A percentile compares a stretch with the other conserved stretches of the same genome.
phyloP scores from a whole-genome alignment of 2,329 filamentous ascomycete species.

The Monilinia vaccinii-corymbosi region DNA sequence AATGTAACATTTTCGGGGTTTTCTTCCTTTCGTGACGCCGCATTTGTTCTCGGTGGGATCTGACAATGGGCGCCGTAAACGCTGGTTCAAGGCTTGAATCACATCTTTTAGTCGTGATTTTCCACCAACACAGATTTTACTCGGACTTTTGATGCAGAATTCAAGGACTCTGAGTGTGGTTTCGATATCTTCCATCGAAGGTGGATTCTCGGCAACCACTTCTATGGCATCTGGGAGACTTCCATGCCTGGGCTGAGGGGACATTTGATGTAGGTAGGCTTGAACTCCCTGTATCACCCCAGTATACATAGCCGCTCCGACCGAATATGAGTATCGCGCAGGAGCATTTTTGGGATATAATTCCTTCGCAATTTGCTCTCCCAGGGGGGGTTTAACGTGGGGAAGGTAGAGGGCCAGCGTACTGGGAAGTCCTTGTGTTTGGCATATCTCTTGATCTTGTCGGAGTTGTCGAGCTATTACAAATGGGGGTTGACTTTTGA shows the following conservation, averaged over 20 bases:
- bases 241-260: not conserved
- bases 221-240: constrained; percentile 9
- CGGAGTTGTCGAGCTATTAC: constrained; percentile 14
- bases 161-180: not conserved
- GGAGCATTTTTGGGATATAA: constrained; percentile 12
- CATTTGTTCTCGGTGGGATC: not conserved
- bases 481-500: constrained; percentile 5
- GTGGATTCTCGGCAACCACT: not conserved
- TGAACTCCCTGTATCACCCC: constrained; percentile 13
- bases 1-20: not conserved
- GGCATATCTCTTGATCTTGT: constrained; percentile 12
- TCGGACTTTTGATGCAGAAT: not conserved
- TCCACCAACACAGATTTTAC: not conserved
- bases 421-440: constrained; percentile 11
- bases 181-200: not conserved
- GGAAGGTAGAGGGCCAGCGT: constrained; percentile 13
- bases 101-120: not conserved
- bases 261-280: constrained; percentile 12
- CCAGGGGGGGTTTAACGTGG: not conserved
- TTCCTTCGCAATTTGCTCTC: constrained; percentile 7
- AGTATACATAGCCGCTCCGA: not conserved
- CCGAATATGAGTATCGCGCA: not conserved
- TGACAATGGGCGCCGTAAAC: not conserved
- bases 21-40: not conserved
- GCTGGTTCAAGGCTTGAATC: not conserved